phyloP scores from a whole-genome alignment of 139 green algal species.

The Limnomonas spitsbergensis region DNA sequence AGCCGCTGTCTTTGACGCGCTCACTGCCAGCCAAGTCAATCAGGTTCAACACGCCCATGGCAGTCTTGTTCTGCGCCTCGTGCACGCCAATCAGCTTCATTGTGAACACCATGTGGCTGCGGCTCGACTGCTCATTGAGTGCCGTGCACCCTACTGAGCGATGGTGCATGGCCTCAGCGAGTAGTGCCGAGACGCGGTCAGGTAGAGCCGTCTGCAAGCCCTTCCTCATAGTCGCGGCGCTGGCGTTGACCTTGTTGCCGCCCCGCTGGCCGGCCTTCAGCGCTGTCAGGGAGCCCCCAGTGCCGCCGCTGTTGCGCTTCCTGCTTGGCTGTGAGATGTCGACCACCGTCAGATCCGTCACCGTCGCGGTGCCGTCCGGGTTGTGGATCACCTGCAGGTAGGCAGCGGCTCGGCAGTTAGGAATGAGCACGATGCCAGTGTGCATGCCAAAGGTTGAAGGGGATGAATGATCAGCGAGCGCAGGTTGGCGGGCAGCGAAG shows the following conservation, averaged over 20 bases:
- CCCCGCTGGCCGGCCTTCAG: background rate
- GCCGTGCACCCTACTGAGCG: slow-evolving; percentile 72
- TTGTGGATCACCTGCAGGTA: slow-evolving; percentile 62
- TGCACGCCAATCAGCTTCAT: slow-evolving; percentile 78
- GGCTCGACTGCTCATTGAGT: slow-evolving; percentile 89
- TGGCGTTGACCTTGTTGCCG: background rate
- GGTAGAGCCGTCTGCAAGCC: background rate
- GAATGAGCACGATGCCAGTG: too few species aligned
- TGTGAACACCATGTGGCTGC: slow-evolving; percentile 82
- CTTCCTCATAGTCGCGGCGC: background rate
- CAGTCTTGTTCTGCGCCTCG: background rate
- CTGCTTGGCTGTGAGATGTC: slow-evolving; percentile 41
- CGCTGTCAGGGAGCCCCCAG: background rate
- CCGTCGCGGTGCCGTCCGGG: slow-evolving; percentile 49
- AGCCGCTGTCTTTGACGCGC: slow-evolving; percentile 78
- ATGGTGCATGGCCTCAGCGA: slow-evolving; percentile 61
- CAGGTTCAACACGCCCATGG: slow-evolving; percentile 69
- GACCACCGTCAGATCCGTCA: slow-evolving; percentile 64
- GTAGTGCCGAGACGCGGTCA: slow-evolving; percentile 27
- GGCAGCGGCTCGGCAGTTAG: too few species aligned
- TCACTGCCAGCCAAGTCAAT: slow-evolving; percentile 86
- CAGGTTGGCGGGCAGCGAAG: too few species aligned
- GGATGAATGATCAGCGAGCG: background rate
- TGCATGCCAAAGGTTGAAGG: too few species aligned
- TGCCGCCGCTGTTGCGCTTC: background rate